Conservation (phyloP, 1,139 yeast species). For the Blastobotrys apis region DNA sequence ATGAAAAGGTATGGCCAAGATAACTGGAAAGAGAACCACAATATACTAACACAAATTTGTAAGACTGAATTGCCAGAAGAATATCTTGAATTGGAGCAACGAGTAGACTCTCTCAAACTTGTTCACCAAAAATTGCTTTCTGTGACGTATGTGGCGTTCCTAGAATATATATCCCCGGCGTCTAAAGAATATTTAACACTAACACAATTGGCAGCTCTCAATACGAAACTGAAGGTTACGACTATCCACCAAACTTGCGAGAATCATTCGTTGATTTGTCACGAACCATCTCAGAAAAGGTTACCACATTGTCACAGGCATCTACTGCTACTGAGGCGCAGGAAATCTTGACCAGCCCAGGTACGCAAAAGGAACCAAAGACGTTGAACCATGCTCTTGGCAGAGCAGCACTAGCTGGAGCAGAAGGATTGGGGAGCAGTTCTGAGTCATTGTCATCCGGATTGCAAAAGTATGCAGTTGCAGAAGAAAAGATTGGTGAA, state of each 20-base stretch:
- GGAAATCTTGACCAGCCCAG: conserved; percentile 58
- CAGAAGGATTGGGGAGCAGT: conserved; percentile 43
- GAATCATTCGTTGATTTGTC: conserved; percentile 76
- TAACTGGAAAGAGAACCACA: background rate
- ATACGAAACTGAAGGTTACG: conserved; percentile 76
- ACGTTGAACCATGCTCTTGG: conserved; percentile 81
- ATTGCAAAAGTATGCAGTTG: conserved; percentile 47
- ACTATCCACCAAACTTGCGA: conserved; percentile 70
- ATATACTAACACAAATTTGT: background rate
- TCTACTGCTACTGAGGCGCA: conserved; percentile 81
- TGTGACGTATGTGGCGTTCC: conserved; percentile 47
- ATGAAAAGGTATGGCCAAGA: conserved; percentile 46
- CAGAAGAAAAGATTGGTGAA: conserved; percentile 69
- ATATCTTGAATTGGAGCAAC: conserved; percentile 67
- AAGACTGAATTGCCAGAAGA: conserved; percentile 78
- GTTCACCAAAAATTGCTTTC: conserved; percentile 70
- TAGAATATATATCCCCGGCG: background rate
- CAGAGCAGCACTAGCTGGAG: conserved; percentile 60
- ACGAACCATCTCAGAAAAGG: conserved; percentile 61
- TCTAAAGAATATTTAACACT: background rate
- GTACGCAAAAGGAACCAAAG: conserved; percentile 66
- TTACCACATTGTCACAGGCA: conserved; percentile 66
- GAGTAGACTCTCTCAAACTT: conserved; percentile 68
- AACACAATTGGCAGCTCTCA: conserved; percentile 36
- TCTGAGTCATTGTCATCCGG: conserved; percentile 45